Conservation (phyloP, 225 moss, liverwort and hornwort species). For the Climacium dendroides region DNA sequence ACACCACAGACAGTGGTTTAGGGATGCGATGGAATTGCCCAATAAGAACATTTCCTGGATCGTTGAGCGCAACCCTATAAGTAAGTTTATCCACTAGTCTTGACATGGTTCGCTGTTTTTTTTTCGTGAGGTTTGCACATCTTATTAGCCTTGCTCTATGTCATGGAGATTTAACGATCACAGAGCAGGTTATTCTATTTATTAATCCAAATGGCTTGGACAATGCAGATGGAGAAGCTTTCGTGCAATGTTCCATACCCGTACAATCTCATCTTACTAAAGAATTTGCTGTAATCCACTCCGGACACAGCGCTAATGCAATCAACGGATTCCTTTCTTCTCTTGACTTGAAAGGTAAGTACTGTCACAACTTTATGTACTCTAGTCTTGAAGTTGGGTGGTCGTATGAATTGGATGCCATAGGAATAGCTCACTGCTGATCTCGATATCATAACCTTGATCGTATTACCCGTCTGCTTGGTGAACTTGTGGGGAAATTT, state of each 20-base stretch:
- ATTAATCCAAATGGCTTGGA: neutral
- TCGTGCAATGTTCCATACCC: constrained; percentile 54
- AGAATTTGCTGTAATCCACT: constrained; percentile 57
- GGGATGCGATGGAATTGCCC: constrained; percentile 37
- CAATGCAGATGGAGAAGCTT: constrained; percentile 49
- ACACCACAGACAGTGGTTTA: constrained; percentile 35
- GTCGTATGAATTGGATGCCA: neutral
- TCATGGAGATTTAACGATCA: neutral
- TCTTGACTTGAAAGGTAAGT: constrained; percentile 55
- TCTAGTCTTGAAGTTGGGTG: neutral
- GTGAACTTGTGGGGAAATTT: neutral
- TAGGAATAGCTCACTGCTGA: neutral
- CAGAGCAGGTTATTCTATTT: neutral
- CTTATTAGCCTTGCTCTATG: neutral
- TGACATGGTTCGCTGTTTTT: neutral
- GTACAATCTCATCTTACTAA: constrained; percentile 16
- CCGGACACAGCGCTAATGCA: constrained; percentile 44
- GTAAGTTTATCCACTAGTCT: constrained; percentile 14
- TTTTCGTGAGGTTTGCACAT: neutral
- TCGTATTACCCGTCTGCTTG: neutral
- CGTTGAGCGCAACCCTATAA: constrained; percentile 14
- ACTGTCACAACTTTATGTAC: neutral
- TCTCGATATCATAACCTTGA: neutral
- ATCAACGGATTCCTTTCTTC: constrained; percentile 49
- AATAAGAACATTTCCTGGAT: constrained; percentile 38